Percentiles rank a stretch among this genome's conserved stretches.
Conservation (phyloP, 345 rosid species). For the Theobroma cacao region DNA sequence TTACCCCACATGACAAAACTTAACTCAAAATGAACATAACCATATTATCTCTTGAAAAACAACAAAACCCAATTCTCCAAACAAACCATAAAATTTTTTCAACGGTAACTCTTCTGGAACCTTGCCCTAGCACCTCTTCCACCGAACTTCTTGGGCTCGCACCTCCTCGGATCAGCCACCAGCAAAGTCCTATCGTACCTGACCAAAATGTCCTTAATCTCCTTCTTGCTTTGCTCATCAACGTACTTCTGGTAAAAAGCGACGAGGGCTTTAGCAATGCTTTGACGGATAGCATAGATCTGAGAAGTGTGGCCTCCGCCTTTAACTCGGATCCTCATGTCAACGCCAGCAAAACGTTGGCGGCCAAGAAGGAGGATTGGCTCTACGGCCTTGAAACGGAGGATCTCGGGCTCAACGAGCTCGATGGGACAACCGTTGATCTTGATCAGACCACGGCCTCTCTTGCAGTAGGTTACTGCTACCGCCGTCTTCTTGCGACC, state of each 20-base stretch:
- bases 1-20: background rate
- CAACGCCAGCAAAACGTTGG: conserved; percentile 69
- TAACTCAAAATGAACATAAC: background rate
- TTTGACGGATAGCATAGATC: conserved; percentile 90
- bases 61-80: background rate
- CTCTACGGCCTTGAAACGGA: conserved; percentile 71
- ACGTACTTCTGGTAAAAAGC: conserved; percentile 84
- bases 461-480: conserved; percentile 80
- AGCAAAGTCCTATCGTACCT: conserved; percentile 85
- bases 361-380: conserved; percentile 80
- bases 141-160: conserved; percentile 98
- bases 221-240: conserved; percentile 89
- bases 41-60: conserved; percentile 5
- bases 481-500: conserved; percentile 87
- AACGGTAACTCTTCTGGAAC: conserved; percentile 97
- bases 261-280: conserved; percentile 84
- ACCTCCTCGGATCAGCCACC: conserved; percentile 88
- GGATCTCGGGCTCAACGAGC: conserved; percentile 75
- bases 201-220: conserved; percentile 76
- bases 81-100: conserved; percentile 17
- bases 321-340: conserved; percentile 69
- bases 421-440: conserved; percentile 84
- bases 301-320: conserved; percentile 77
- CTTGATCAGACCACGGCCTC: conserved; percentile 69
- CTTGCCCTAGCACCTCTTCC: conserved; percentile 94